Conservation (phyloP, 495 filamentous ascomycete genomes). For the Parathielavia hyrcaniae region DNA sequence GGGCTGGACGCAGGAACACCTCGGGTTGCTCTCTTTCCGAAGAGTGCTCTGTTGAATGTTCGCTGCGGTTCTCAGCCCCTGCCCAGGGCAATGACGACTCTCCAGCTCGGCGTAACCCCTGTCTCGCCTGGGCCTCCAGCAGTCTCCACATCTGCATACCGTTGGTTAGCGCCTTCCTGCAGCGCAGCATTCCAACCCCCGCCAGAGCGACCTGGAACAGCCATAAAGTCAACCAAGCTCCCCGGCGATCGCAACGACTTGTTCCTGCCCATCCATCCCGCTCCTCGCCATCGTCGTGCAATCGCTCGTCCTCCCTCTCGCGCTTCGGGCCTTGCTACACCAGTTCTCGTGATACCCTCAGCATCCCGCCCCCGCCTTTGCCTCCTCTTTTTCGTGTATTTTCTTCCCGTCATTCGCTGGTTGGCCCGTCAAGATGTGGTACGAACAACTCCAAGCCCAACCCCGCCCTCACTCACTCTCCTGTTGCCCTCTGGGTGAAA, state of each 20-base stretch:
- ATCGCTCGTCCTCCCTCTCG: neutral
- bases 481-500: neutral
- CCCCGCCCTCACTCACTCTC: slow-evolving; percentile 13
- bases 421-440: slow-evolving; percentile 34
- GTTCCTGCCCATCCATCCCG: slow-evolving; percentile 13
- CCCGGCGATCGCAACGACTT: slow-evolving; percentile 8
- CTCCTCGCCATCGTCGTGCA: slow-evolving; percentile 6
- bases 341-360: slow-evolving; percentile 9
- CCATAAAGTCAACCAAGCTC: slow-evolving; percentile 25
- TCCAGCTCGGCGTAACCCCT: slow-evolving; percentile 10
- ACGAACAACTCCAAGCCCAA: slow-evolving; percentile 19
- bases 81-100: slow-evolving; percentile 13
- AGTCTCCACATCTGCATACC: slow-evolving; percentile 12
- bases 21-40: slow-evolving; percentile 8
- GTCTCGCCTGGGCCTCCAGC: slow-evolving; percentile 8
- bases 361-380: slow-evolving; percentile 5
- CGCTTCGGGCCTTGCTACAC: slow-evolving; percentile 6
- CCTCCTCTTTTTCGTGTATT: slow-evolving; percentile 3
- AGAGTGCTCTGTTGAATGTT: neutral
- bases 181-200: slow-evolving; percentile 18
- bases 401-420: slow-evolving; percentile 24
- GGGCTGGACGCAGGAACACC: neutral
- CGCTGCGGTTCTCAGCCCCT: neutral
- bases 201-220: slow-evolving; percentile 4
- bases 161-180: slow-evolving; percentile 4